These are phyloP conservation scores for Microbotryum scabiosae DNA, from an alignment of 1,284 basidiomycete genomes.

Conservation along the genomic window DNA sequence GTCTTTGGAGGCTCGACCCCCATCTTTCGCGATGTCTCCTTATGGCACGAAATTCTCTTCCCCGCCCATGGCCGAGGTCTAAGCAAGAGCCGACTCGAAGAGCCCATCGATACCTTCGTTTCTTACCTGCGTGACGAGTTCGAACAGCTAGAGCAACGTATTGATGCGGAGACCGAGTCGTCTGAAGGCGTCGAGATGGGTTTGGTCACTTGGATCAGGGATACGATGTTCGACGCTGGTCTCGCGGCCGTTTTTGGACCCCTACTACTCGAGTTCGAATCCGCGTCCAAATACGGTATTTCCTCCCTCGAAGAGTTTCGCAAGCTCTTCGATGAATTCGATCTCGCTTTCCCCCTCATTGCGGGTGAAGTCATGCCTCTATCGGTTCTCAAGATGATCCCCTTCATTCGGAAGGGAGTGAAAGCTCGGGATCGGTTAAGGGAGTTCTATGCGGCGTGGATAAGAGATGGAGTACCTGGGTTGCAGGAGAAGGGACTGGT, in stretches of 20 bases:
- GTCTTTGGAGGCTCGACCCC: conserved; percentile 16
- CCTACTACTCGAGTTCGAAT: background rate
- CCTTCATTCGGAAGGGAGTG: conserved; percentile 11
- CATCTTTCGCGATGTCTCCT: background rate
- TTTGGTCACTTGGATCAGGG: conserved; percentile 13
- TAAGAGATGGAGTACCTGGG: conserved; percentile 21
- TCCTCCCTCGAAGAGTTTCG: conserved; percentile 3
- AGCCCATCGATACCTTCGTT: conserved; percentile 16
- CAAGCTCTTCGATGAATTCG: conserved; percentile 35
- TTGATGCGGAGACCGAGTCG: background rate
- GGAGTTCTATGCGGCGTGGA: conserved; percentile 34
- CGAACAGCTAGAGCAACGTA: background rate
- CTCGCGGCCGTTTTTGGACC: conserved; percentile 21
- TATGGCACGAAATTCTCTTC: conserved; percentile 22
- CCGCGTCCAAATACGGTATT: conserved; percentile 1
- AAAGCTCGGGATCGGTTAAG: conserved; percentile 32
- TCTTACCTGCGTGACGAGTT: background rate
- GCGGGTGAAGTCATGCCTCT: conserved; percentile 30
- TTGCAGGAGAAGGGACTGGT: conserved; percentile 24
- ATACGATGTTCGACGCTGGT: conserved; percentile 17
- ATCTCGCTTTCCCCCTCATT: conserved; percentile 37
- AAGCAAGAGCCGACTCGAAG: conserved; percentile 10
- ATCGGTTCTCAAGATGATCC: conserved; percentile 19
- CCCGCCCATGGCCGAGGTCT: conserved; percentile 19
- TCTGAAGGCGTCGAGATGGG: conserved; percentile 8